Percentiles rank a stretch among this genome's conserved stretches.
Conservation (phyloP, 2,329 filamentous ascomycete species). For the Neophaeococcomyces aloes region DNA sequence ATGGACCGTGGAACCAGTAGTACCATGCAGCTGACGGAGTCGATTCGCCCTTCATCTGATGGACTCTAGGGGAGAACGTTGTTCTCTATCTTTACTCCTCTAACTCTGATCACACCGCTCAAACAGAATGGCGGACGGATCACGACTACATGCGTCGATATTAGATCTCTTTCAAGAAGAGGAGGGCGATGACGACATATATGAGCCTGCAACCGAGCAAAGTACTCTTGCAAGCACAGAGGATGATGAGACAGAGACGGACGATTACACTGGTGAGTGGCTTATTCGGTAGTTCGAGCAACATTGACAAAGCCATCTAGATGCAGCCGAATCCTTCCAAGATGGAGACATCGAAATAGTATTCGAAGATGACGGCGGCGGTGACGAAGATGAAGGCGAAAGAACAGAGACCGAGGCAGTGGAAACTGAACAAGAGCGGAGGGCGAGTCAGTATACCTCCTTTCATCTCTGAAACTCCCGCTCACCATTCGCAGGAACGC, state of each 20-base stretch:
- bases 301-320: constrained; percentile 7
- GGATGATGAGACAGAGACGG: constrained; percentile 7
- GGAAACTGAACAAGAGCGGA: not conserved
- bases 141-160: constrained; percentile 13
- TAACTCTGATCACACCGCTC: not conserved
- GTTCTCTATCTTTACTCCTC: not conserved
- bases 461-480: not conserved
- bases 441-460: not conserved
- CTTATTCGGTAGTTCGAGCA: not conserved
- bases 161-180: constrained; percentile 16
- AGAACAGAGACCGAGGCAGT: constrained; percentile 34
- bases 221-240: not conserved
- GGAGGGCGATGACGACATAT: constrained; percentile 16
- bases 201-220: constrained; percentile 6
- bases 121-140: constrained; percentile 18
- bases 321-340: constrained; percentile 17
- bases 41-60: too few species aligned
- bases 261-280: not conserved
- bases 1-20: too few species aligned
- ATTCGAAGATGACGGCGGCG: constrained; percentile 32
- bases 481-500: constrained; percentile 24
- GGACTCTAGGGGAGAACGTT: not conserved
- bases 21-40: too few species aligned
- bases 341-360: constrained; percentile 18
- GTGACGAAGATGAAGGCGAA: constrained; percentile 59